These are phyloP conservation scores for Ceriops tagal DNA, from an alignment of 345 rosid species.

Conservation along the genomic window DNA sequence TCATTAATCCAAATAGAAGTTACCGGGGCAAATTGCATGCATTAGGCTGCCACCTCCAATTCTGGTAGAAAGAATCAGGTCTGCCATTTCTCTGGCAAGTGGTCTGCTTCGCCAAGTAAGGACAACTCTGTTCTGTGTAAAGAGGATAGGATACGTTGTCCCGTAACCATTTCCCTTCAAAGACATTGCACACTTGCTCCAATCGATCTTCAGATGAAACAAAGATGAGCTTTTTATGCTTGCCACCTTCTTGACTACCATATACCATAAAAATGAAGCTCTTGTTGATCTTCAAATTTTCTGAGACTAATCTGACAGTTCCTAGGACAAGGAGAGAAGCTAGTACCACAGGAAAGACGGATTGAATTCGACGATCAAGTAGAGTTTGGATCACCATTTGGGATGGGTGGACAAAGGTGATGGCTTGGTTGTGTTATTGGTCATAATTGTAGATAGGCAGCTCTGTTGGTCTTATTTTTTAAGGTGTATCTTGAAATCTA, in stretches of 20 bases:
- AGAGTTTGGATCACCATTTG: constrained; percentile 38
- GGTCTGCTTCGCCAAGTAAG: constrained; percentile 82
- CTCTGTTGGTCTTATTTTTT: constrained; percentile 5
- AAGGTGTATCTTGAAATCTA: constrained; percentile 34
- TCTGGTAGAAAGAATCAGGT: constrained; percentile 71
- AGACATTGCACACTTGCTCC: constrained; percentile 62
- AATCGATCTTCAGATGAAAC: constrained; percentile 51
- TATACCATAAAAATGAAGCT: constrained; percentile 33
- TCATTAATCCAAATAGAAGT: not conserved
- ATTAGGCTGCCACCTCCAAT: constrained; percentile 88
- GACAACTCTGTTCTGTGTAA: constrained; percentile 73
- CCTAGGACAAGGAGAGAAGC: constrained; percentile 55
- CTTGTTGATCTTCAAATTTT: constrained; percentile 46
- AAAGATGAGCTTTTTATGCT: constrained; percentile 34
- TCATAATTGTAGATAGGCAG: not conserved
- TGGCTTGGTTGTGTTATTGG: not conserved
- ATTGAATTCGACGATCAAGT: constrained; percentile 49
- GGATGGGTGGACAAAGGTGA: not conserved
- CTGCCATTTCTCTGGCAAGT: constrained; percentile 76
- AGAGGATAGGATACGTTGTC: constrained; percentile 72
- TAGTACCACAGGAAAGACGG: constrained; percentile 50
- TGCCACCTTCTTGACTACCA: constrained; percentile 22
- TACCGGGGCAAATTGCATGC: constrained; percentile 75
- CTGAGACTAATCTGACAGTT: constrained; percentile 44
- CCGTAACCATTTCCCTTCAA: constrained; percentile 87